Conservation (phyloP, 2,329 filamentous ascomycete species). For the Ophiocordyceps australis region DNA sequence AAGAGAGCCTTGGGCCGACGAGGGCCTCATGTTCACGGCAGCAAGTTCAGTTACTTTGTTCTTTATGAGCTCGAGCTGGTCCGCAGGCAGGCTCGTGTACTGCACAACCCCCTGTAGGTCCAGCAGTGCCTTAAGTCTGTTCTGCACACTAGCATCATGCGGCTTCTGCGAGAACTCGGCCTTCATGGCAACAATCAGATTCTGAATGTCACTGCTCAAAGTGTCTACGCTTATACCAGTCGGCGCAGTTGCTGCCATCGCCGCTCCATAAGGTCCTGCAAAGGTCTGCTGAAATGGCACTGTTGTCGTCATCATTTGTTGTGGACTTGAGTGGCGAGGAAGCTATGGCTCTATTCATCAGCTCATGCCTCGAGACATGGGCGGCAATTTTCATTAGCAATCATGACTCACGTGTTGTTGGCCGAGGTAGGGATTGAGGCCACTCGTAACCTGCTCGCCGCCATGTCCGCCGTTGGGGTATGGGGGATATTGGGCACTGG, state of each 20-base stretch:
- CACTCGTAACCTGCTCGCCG: constrained; percentile 3
- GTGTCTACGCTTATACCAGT: constrained; percentile 47
- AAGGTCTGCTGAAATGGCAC: constrained; percentile 23
- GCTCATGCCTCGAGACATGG: too few relatives aligned
- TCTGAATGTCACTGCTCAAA: constrained; percentile 69
- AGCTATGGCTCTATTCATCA: too few relatives aligned
- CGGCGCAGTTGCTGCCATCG: constrained; percentile 13
- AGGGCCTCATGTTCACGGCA: constrained; percentile 39
- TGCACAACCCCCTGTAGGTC: constrained; percentile 62
- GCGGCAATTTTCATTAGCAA: too few relatives aligned
- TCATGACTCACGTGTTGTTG: constrained; percentile 11
- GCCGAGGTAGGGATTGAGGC: constrained; percentile 5
- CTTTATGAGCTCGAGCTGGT: constrained; percentile 71
- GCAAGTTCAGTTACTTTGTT: constrained; percentile 66
- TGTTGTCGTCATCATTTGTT: constrained; percentile 14
- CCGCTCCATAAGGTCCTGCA: constrained; percentile 15
- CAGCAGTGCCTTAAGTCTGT: constrained; percentile 66
- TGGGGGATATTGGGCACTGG: constrained; percentile 9
- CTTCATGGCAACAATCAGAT: constrained; percentile 55
- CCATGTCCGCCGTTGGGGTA: constrained; percentile 12
- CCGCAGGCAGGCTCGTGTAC: constrained; percentile 57
- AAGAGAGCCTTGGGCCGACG: constrained; percentile 20
- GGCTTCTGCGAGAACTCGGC: constrained; percentile 59
- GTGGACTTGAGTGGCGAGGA: constrained; percentile 19
- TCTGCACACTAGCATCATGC: constrained; percentile 57